Percentiles rank a stretch among this genome's conserved stretches.
Evolutionary conservation across 805 yeast genomes (phyloP).

Genomic region (Spathaspora hagerdaliae): DNA sequence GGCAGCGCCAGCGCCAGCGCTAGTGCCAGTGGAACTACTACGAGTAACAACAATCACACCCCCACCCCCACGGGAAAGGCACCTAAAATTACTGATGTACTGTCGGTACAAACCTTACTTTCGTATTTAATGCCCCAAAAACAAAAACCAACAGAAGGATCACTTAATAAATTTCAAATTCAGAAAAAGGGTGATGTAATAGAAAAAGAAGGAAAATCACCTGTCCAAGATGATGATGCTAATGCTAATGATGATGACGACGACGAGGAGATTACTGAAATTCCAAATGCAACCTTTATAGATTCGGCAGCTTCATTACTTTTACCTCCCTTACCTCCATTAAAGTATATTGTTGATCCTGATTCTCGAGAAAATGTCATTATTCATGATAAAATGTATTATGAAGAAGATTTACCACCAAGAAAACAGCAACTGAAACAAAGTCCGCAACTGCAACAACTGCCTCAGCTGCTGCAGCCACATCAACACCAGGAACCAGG

Average conservation of each 20-base stretch:
- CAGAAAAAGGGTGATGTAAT: slow-evolving; percentile 13
- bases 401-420: slow-evolving; percentile 58
- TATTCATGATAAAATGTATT: slow-evolving; percentile 77
- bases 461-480: not conserved
- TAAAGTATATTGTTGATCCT: slow-evolving; percentile 67
- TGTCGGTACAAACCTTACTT: slow-evolving; percentile 33
- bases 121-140: slow-evolving; percentile 42
- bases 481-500: not conserved
- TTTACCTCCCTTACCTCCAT: slow-evolving; percentile 75
- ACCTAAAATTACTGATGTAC: slow-evolving; percentile 15
- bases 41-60: too few relatives aligned
- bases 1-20: slow-evolving; percentile 8
- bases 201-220: slow-evolving; percentile 8
- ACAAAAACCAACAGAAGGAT: slow-evolving; percentile 16
- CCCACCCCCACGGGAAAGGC: slow-evolving; percentile 7
- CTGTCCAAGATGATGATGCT: slow-evolving; percentile 11
- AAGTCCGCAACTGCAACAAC: not conserved
- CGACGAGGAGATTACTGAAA: slow-evolving; percentile 8
- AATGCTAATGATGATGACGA: slow-evolving; percentile 13
- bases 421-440: not conserved
- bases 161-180: slow-evolving; percentile 15
- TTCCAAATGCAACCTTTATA: slow-evolving; percentile 74
- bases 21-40: slow-evolving; percentile 3
- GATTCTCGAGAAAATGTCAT: slow-evolving; percentile 58
- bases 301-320: slow-evolving; percentile 75